These are phyloP conservation scores for Lolium rigidum DNA, from an alignment of 176 grass and related monocot genomes.

Conservation along the genomic window DNA sequence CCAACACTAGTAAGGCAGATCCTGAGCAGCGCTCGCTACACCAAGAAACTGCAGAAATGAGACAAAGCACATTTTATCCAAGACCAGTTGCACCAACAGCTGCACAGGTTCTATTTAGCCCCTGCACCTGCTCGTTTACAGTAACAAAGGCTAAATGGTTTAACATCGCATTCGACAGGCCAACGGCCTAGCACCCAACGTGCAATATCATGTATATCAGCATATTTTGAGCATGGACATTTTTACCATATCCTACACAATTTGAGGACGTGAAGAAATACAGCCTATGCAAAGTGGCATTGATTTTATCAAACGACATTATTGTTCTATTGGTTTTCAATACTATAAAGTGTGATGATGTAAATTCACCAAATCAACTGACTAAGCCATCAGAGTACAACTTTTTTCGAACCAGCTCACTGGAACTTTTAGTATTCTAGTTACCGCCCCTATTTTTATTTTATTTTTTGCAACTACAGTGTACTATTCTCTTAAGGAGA, in stretches of 20 bases:
- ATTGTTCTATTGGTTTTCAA: slow-evolving; percentile 24
- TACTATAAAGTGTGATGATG: slow-evolving; percentile 2
- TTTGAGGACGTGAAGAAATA: slow-evolving; percentile 14
- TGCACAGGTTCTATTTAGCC: slow-evolving; percentile 70
- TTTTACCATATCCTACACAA: slow-evolving; percentile 18
- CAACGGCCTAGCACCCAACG: neutral
- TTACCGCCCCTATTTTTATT: neutral
- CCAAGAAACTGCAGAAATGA: slow-evolving; percentile 83
- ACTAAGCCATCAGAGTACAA: neutral
- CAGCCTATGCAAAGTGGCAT: slow-evolving; percentile 17
- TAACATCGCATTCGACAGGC: neutral
- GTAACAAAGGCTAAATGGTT: slow-evolving; percentile 20
- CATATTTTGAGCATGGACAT: slow-evolving; percentile 6
- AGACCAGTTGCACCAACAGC: slow-evolving; percentile 97
- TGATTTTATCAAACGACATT: slow-evolving; percentile 24
- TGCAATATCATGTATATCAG: neutral
- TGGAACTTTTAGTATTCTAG: slow-evolving; percentile 2
- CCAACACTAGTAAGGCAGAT: slow-evolving; percentile 83
- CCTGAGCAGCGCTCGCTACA: slow-evolving; percentile 72
- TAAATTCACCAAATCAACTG: neutral
- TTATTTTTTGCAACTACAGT: neutral
- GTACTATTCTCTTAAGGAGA: neutral
- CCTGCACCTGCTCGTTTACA: slow-evolving; percentile 1
- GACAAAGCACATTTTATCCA: slow-evolving; percentile 82
- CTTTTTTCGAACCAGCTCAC: slow-evolving; percentile 13